These are phyloP conservation scores for Neurospora intermedia DNA, from an alignment of 495 filamentous ascomycete genomes.

Conservation along the genomic window DNA sequence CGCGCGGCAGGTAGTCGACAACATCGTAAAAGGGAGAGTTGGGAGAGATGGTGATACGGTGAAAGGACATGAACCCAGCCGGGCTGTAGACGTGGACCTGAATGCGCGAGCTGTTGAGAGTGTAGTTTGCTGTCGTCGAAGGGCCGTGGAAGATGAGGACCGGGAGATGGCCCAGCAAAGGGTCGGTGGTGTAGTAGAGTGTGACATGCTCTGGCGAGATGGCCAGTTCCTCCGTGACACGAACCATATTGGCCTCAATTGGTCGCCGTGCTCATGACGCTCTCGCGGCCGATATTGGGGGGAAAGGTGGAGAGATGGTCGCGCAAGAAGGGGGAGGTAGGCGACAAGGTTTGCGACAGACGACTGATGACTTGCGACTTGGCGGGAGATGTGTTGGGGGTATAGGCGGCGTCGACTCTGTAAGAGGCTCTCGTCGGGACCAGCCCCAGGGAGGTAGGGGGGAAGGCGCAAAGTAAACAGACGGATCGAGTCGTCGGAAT, in stretches of 20 bases:
- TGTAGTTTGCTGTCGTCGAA: conserved; percentile 72
- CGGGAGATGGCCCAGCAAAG: conserved; percentile 58
- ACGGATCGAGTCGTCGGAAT: background rate
- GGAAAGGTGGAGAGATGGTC: background rate
- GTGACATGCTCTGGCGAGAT: conserved; percentile 66
- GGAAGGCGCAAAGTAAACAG: background rate
- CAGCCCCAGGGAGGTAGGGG: background rate
- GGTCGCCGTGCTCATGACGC: conserved; percentile 18
- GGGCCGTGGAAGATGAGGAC: conserved; percentile 79
- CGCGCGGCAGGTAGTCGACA: conserved; percentile 82
- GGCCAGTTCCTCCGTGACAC: conserved; percentile 52
- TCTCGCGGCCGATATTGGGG: background rate
- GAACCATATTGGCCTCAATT: conserved; percentile 50
- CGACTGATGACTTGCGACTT: background rate
- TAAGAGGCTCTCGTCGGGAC: background rate
- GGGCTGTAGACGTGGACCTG: conserved; percentile 85
- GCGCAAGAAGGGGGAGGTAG: background rate
- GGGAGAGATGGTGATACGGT: conserved; percentile 82
- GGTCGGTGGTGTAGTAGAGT: conserved; percentile 73
- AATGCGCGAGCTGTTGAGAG: conserved; percentile 78
- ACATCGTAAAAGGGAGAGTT: conserved; percentile 91
- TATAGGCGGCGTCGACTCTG: background rate
- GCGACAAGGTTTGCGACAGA: background rate
- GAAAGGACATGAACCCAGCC: conserved; percentile 77
- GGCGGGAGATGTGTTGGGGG: background rate